These are phyloP conservation scores for Meyerozyma elateridarum DNA, from an alignment of 1,139 yeast genomes.

Conservation along the genomic window DNA sequence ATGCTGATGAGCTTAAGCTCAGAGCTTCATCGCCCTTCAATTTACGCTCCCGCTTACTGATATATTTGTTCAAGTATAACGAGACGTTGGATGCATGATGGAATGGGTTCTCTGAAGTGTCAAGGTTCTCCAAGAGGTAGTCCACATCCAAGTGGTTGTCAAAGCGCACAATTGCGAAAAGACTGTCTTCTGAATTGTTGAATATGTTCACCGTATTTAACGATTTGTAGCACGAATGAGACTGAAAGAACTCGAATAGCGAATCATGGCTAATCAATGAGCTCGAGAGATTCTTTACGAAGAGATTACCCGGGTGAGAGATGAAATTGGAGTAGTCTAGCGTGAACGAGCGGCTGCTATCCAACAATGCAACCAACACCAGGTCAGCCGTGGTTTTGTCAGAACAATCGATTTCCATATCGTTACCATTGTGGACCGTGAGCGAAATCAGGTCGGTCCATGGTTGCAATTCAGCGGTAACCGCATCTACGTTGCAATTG, in stretches of 20 bases:
- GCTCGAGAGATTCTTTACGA: conserved; percentile 43
- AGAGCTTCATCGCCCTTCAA: conserved; percentile 19
- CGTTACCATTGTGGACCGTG: neutral
- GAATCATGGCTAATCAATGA: conserved; percentile 13
- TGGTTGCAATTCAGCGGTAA: neutral
- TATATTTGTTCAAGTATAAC: conserved; percentile 14
- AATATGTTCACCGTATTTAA: conserved; percentile 28
- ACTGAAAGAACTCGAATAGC: conserved; percentile 23
- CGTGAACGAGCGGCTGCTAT: conserved; percentile 6
- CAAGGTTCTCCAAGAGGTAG: conserved; percentile 19
- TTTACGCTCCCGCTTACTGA: conserved; percentile 20
- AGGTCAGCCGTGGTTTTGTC: neutral
- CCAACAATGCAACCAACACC: neutral
- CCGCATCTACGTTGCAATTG: neutral
- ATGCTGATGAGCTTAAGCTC: conserved; percentile 6
- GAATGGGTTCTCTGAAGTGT: conserved; percentile 27
- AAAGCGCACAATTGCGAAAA: conserved; percentile 34
- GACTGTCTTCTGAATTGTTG: conserved; percentile 16
- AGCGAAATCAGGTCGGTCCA: conserved; percentile 1
- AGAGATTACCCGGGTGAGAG: conserved; percentile 63
- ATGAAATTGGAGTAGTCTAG: conserved; percentile 37
- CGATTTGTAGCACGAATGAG: conserved; percentile 22
- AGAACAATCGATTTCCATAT: neutral
- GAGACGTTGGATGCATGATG: conserved; percentile 21
- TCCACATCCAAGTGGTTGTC: conserved; percentile 36